A percentile compares a stretch with the other conserved stretches of the same genome.
phyloP scores from a whole-genome alignment of 176 grass and related monocot species.

The Phoenix roebelenii region DNA sequence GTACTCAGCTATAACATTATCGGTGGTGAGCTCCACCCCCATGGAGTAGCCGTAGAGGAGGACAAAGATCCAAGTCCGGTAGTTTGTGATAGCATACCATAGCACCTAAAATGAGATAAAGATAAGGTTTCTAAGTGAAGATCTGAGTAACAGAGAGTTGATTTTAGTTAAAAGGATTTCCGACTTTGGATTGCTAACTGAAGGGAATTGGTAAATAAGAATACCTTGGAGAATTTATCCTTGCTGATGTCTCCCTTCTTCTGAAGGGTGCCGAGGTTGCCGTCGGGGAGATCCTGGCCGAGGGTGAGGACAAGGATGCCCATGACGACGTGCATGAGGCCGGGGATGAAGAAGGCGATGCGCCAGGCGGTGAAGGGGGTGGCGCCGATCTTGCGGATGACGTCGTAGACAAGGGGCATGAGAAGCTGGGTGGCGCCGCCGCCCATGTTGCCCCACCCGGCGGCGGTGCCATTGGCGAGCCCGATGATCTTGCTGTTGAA shows the following conservation, averaged over 20 bases:
- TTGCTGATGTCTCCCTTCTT: slow-evolving; percentile 47
- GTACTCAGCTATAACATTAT: slow-evolving; percentile 95
- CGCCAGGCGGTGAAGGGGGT: slow-evolving; percentile 55
- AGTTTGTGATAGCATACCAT: slow-evolving; percentile 54
- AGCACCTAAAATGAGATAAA: slow-evolving; percentile 26
- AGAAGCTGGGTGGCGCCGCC: slow-evolving; percentile 85
- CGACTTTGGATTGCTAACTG: too few species aligned
- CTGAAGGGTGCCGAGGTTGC: slow-evolving; percentile 51
- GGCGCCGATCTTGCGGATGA: slow-evolving; percentile 42
- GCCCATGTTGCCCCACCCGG: slow-evolving; percentile 83
- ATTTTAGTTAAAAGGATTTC: too few species aligned
- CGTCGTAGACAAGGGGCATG: slow-evolving; percentile 81
- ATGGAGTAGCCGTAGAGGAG: slow-evolving; percentile 80
- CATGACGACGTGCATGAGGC: slow-evolving; percentile 48
- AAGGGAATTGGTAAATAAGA: too few species aligned
- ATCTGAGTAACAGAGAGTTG: too few species aligned
- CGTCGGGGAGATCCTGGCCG: slow-evolving; percentile 79
- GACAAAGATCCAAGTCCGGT: slow-evolving; percentile 85
- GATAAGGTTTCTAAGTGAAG: background rate
- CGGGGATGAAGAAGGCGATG: slow-evolving; percentile 68
- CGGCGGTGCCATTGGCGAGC: slow-evolving; percentile 42
- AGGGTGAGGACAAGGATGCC: slow-evolving; percentile 56
- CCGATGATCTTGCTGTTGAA: slow-evolving; percentile 86
- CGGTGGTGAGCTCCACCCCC: slow-evolving; percentile 86
- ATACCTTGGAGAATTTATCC: slow-evolving; percentile 68